Conservation (phyloP, 352 stramenopile species). For the Blastocystis sp. region DNA sequence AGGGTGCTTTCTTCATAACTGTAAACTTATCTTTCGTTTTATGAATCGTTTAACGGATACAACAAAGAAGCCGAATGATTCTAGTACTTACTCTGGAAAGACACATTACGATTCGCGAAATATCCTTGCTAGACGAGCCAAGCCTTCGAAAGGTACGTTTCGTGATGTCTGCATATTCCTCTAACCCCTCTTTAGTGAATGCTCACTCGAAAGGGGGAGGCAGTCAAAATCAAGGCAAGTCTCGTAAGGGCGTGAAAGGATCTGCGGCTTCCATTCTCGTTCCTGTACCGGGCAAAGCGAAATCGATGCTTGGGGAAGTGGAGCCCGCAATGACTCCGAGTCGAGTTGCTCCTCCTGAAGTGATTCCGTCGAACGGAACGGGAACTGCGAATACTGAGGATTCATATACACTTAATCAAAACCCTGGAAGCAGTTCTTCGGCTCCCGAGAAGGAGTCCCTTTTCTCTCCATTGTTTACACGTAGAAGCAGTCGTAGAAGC, state of each 20-base stretch:
- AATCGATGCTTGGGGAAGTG: not conserved
- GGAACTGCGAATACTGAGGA: not conserved
- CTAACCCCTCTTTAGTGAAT: not conserved
- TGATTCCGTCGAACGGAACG: not conserved
- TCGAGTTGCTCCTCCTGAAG: not conserved
- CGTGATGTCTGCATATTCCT: not conserved
- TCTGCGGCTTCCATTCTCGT: not conserved
- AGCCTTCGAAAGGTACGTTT: constrained; percentile 15
- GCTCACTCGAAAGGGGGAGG: not conserved
- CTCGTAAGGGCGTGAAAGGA: not conserved
- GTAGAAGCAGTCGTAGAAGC: not conserved
- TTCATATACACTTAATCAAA: not conserved
- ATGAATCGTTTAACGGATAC: constrained; percentile 38
- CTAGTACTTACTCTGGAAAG: not conserved
- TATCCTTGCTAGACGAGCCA: not conserved
- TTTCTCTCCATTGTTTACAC: not conserved
- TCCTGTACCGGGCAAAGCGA: not conserved
- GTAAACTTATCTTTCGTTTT: not conserved
- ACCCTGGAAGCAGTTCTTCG: not conserved
- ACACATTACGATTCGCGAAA: not conserved
- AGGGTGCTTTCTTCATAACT: not conserved
- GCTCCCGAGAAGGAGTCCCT: not conserved
- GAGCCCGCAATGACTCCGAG: not conserved
- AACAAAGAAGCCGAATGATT: constrained; percentile 12
- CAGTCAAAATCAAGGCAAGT: constrained; percentile 3